Base-by-base conservation (phyloP, 805 yeast species). In the Candida mattraensis region DNA sequence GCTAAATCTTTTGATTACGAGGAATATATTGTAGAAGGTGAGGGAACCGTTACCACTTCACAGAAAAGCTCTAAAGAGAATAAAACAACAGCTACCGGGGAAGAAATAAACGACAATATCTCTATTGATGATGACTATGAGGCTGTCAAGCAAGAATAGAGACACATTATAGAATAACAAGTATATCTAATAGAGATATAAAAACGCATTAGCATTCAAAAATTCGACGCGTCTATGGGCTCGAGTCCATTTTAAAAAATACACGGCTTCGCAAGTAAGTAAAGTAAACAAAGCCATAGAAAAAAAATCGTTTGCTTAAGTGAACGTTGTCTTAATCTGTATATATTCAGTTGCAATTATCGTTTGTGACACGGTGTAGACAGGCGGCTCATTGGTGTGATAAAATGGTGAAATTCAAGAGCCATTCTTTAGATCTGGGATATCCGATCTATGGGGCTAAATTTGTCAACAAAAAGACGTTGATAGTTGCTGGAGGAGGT, bases 401-500 rank as follows among this genome's bases (percentile, higher is more conserved):
- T 12, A 32, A 20, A 22, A 58, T 56, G 60, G 50, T 35, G 3
- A 54, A 53, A 30, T 18, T 59, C 20, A 49, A 53, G 29, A 44
- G 42, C 7, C 34, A 47, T 32, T 35, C 58, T 0, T 38, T 56
- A 7, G 58, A 56, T 22, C 27, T 60, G 11, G 91, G 86, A 3
- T 85, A 80, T 51, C 98, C 99, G 1, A 70, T 88, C 9, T 85
- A 83, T 49, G 91, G 87, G 3, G 81, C 91, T 35, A 75, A 76
- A 42, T 88, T 87, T 56, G 66, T 80, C 28, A 69, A 74, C 47
- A 72, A 79, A 44, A 63, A 67, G 42, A 73, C 80, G 1, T 58
- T 89, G 18, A 59, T 88, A 31, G 83, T 83, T 18, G 79, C 87
- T 3, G 99, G 99, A 26, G 99, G 99, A 28, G 97, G 97, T 19